phyloP scores from a whole-genome alignment of 2,329 filamentous ascomycete genomes.

The Aspergillus japonicus region DNA sequence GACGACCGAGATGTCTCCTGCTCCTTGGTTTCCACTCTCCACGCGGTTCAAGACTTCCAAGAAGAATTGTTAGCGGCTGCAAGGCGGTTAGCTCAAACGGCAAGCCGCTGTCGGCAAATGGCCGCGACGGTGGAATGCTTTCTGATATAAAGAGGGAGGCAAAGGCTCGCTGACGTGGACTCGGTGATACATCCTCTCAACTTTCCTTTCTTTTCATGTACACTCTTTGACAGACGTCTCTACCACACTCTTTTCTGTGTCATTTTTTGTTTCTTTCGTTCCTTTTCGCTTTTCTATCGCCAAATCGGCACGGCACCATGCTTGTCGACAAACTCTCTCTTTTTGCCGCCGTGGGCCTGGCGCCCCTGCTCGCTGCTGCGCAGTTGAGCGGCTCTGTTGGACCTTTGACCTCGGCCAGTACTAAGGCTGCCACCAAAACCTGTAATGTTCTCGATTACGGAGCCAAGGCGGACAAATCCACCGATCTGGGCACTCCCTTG shows the following conservation, averaged over 20 bases:
- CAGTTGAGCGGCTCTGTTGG: slow-evolving; percentile 47
- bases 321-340: slow-evolving; percentile 9
- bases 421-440: slow-evolving; percentile 46
- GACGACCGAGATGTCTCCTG: neutral
- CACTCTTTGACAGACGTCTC: neutral
- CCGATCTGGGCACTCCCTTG: slow-evolving; percentile 52
- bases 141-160: slow-evolving; percentile 1
- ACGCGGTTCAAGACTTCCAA: neutral
- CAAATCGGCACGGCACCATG: slow-evolving; percentile 7
- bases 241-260: neutral
- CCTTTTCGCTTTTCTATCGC: neutral
- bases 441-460: slow-evolving; percentile 57
- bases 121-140: neutral
- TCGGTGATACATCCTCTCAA: neutral
- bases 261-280: neutral
- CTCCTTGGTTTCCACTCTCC: neutral
- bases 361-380: slow-evolving; percentile 29
- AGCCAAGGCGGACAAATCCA: slow-evolving; percentile 50
- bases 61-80: neutral
- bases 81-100: neutral
- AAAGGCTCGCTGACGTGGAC: neutral
- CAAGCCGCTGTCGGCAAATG: neutral
- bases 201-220: neutral
- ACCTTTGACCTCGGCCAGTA: slow-evolving; percentile 42
- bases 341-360: slow-evolving; percentile 22